Evolutionary conservation across 805 yeast species (phyloP).

Genomic region (Saccharomycopsis fermentans): DNA sequence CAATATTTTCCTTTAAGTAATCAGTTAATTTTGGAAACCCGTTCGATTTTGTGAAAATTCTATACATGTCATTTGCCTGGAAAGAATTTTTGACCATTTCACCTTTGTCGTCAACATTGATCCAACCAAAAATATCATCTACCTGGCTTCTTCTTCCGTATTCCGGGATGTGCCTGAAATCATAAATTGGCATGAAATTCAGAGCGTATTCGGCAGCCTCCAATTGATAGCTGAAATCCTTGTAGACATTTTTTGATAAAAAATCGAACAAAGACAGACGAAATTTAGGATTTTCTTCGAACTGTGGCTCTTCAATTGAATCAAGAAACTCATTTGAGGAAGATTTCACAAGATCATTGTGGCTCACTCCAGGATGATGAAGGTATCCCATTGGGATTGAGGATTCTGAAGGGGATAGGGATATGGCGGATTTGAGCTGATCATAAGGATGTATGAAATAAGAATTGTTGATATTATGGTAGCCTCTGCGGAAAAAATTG

Average conservation of each 20-base stretch:
- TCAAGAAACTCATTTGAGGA: background rate
- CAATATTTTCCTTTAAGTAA: slow-evolving; percentile 33
- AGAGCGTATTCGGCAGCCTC: slow-evolving; percentile 46
- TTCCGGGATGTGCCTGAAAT: slow-evolving; percentile 53
- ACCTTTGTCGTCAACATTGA: slow-evolving; percentile 46
- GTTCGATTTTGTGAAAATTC: slow-evolving; percentile 33
- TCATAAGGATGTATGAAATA: slow-evolving; percentile 11
- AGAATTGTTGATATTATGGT: slow-evolving; percentile 1
- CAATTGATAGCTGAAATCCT: slow-evolving; percentile 44
- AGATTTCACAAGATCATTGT: background rate
- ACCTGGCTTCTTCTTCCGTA: slow-evolving; percentile 61
- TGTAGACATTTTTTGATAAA: slow-evolving; percentile 22
- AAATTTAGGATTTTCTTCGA: slow-evolving; percentile 24
- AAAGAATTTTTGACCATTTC: slow-evolving; percentile 45
- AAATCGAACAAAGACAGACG: slow-evolving; percentile 20
- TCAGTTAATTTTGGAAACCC: slow-evolving; percentile 49
- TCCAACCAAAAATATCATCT: slow-evolving; percentile 63
- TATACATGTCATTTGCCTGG: slow-evolving; percentile 49
- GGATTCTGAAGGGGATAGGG: slow-evolving; percentile 2
- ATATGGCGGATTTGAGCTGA: background rate
- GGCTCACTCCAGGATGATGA: background rate
- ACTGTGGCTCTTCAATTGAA: slow-evolving; percentile 12
- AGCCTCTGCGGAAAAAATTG: background rate
- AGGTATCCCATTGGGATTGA: background rate
- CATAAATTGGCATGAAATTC: slow-evolving; percentile 60